These are phyloP conservation scores for Metarhizium sp. DNA, from an alignment of 2,329 filamentous ascomycete genomes.

Conservation along the genomic window DNA sequence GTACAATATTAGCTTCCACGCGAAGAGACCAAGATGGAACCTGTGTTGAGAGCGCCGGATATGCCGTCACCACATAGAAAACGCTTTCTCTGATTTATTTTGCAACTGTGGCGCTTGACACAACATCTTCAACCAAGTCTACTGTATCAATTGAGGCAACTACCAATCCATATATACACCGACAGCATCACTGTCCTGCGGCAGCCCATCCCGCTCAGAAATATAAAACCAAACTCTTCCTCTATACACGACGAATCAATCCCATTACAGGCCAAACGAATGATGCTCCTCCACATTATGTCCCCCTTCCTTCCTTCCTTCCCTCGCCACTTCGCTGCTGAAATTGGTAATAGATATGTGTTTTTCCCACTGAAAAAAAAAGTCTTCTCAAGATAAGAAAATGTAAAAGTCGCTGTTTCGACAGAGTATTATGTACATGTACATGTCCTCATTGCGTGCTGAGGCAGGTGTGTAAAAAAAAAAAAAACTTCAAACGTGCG, in stretches of 20 bases:
- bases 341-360: neutral
- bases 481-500: neutral
- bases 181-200: neutral
- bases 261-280: neutral
- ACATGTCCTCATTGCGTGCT: neutral
- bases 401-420: neutral
- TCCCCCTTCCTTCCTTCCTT: neutral
- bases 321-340: neutral
- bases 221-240: neutral
- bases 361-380: neutral
- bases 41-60: no score
- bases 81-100: neutral
- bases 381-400: neutral
- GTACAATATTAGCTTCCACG: no score
- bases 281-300: neutral
- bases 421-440: neutral
- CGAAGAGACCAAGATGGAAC: no score
- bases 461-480: neutral
- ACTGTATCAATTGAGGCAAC: neutral
- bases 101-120: neutral
- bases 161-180: neutral
- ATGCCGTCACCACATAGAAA: neutral
- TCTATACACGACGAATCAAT: neutral
- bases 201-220: neutral
- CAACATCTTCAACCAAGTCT: neutral